Percentiles rank a stretch among this genome's conserved stretches.
phyloP scores from a whole-genome alignment of 164 flowering plant genomes.

The Vitis cinerea region DNA sequence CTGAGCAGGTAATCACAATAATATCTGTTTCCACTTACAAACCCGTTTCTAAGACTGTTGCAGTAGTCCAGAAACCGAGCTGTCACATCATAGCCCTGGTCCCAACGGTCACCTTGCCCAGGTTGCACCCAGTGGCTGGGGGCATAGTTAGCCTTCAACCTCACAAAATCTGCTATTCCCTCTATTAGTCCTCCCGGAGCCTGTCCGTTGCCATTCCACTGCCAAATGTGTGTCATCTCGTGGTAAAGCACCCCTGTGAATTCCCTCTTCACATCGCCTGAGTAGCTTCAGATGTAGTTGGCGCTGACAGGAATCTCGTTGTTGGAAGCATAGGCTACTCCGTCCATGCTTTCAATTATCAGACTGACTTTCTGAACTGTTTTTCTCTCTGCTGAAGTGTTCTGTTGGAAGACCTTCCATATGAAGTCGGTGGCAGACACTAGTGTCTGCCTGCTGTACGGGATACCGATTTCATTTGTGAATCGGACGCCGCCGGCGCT shows the following conservation, averaged over 20 bases:
- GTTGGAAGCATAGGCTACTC: conserved; percentile 16
- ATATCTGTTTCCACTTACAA: too few species aligned
- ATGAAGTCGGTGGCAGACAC: conserved; percentile 15
- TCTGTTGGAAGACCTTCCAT: conserved; percentile 17
- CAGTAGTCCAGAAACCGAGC: conserved; percentile 1
- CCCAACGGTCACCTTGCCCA: conserved; percentile 26
- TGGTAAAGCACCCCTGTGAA: conserved; percentile 31
- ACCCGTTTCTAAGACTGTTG: too few species aligned
- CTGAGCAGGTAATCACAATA: too few species aligned
- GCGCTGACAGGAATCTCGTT: conserved; percentile 27
- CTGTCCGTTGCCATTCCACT: conserved; percentile 27
- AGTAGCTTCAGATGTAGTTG: conserved; percentile 9
- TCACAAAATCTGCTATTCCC: conserved; percentile 37
- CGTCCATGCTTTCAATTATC: conserved; percentile 20
- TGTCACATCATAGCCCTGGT: conserved; percentile 32
- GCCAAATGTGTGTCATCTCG: conserved; percentile 37
- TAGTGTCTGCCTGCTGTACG: conserved; percentile 12
- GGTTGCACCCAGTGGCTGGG: conserved; percentile 28
- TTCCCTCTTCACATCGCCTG: conserved; percentile 26
- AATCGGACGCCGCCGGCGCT: conserved; percentile 26
- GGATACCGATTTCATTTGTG: conserved; percentile 13
- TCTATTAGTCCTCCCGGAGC: conserved; percentile 29
- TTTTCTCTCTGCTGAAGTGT: conserved; percentile 16
- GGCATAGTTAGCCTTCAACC: conserved; percentile 16
- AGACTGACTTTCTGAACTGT: conserved; percentile 9